phyloP scores from a whole-genome alignment of 2,329 filamentous ascomycete genomes.

The Stemphylium lycopersici region DNA sequence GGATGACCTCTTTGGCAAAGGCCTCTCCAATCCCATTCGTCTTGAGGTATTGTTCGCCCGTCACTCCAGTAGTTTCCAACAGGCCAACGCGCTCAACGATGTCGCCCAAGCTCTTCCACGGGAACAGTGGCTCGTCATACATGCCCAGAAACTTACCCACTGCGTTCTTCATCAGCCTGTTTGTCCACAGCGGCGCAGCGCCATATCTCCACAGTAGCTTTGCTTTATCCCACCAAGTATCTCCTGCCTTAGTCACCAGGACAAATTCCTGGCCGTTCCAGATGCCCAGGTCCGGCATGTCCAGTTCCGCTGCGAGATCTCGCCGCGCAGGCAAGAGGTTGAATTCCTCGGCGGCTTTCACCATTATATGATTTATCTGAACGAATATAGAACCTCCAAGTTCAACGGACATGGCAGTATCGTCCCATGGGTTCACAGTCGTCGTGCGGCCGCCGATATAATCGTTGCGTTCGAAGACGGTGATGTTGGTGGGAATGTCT shows the following conservation, averaged over 20 bases:
- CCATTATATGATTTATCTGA: constrained; percentile 79
- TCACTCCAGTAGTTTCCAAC: constrained; percentile 67
- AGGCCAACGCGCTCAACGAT: constrained; percentile 72
- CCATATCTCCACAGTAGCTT: constrained; percentile 89
- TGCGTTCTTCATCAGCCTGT: constrained; percentile 72
- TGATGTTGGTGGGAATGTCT: constrained; percentile 74
- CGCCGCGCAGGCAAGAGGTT: constrained; percentile 61
- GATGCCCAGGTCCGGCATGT: constrained; percentile 66
- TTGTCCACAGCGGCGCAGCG: constrained; percentile 73
- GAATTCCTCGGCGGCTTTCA: constrained; percentile 73
- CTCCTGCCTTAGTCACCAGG: constrained; percentile 65
- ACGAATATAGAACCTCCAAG: constrained; percentile 94
- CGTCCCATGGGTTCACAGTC: constrained; percentile 77
- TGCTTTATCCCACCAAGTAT: constrained; percentile 78
- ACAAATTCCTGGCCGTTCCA: constrained; percentile 84
- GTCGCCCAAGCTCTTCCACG: constrained; percentile 77
- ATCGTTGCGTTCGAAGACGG: constrained; percentile 79
- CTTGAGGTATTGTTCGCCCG: constrained; percentile 74
- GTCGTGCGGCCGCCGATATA: constrained; percentile 86
- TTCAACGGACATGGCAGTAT: constrained; percentile 74
- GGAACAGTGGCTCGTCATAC: constrained; percentile 83
- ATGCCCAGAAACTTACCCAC: constrained; percentile 77
- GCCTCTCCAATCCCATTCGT: constrained; percentile 68
- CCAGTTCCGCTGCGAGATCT: constrained; percentile 42
- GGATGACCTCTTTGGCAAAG: constrained; percentile 82